Percentiles rank a stretch among this genome's conserved stretches.
These are phyloP conservation scores for Delonix regia DNA, from an alignment of 306 rosid species.

Conservation along the genomic window DNA sequence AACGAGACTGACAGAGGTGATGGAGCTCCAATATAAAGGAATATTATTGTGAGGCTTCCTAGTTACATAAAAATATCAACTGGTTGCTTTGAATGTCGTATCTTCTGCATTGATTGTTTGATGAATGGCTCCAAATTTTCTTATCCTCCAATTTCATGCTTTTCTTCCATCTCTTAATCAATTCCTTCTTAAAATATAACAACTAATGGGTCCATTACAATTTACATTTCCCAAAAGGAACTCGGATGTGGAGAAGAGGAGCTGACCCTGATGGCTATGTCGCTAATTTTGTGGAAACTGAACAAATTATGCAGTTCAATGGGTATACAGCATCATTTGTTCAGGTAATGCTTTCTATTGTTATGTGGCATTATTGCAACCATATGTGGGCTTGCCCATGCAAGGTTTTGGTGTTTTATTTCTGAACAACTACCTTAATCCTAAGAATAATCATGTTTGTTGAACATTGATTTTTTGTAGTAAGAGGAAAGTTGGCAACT, in stretches of 20 bases:
- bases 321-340: constrained; percentile 78
- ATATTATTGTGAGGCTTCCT: background rate
- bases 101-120: constrained; percentile 20
- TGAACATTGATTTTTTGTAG: constrained; percentile 19
- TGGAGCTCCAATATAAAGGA: background rate
- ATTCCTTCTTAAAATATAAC: background rate
- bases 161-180: background rate
- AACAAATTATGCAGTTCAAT: constrained; percentile 77
- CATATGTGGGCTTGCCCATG: background rate
- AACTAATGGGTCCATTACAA: background rate
- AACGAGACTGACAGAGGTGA: background rate
- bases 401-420: constrained; percentile 14
- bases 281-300: constrained; percentile 84
- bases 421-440: background rate
- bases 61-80: background rate
- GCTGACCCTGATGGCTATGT: constrained; percentile 91
- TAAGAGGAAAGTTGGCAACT: constrained; percentile 1
- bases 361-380: background rate
- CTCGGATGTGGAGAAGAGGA: constrained; percentile 96
- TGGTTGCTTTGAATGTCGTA: background rate
- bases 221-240: constrained; percentile 55
- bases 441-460: constrained; percentile 23
- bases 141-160: background rate
- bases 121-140: background rate
- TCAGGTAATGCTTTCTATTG: constrained; percentile 57